Evolutionary conservation across 768 basidiomycete genomes (phyloP).

Genomic region (Boletus barrowsii): DNA sequence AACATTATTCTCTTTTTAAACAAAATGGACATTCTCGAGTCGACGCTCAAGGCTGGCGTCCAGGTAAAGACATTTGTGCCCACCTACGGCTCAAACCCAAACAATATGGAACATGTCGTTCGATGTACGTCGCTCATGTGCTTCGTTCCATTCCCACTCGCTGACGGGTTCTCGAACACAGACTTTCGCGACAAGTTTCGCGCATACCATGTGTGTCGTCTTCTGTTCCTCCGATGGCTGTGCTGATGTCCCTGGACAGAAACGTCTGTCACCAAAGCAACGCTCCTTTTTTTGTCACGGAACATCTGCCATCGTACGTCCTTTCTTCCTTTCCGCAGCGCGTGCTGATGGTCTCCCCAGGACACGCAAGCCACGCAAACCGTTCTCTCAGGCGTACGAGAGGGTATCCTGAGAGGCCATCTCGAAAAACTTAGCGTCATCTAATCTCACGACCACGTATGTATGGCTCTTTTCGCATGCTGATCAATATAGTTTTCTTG

Average conservation of each 20-base stretch:
- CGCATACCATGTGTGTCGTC: conserved; percentile 51
- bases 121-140: conserved; percentile 46
- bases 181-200: conserved; percentile 72
- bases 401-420: conserved; percentile 36
- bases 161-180: conserved; percentile 19
- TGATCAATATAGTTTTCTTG: too few relatives aligned
- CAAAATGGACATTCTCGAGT: conserved; percentile 63
- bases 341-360: conserved; percentile 15
- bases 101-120: conserved; percentile 57
- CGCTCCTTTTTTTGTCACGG: conserved; percentile 67
- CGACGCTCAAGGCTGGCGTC: conserved; percentile 55
- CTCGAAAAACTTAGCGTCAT: conserved; percentile 32
- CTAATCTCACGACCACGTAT: conserved; percentile 4
- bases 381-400: conserved; percentile 40
- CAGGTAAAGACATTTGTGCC: conserved; percentile 58
- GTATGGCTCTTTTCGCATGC: too few relatives aligned
- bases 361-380: conserved; percentile 38
- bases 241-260: conserved; percentile 33
- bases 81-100: conserved; percentile 55
- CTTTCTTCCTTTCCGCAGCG: not conserved
- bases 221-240: not conserved
- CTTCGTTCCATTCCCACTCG: not conserved
- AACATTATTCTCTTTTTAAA: conserved; percentile 77
- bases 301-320: conserved; percentile 66
- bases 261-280: conserved; percentile 51